Percentiles rank a stretch among this genome's conserved stretches.
phyloP scores from a whole-genome alignment of 2,329 filamentous ascomycete species.

The Xenoacremonium recifei region DNA sequence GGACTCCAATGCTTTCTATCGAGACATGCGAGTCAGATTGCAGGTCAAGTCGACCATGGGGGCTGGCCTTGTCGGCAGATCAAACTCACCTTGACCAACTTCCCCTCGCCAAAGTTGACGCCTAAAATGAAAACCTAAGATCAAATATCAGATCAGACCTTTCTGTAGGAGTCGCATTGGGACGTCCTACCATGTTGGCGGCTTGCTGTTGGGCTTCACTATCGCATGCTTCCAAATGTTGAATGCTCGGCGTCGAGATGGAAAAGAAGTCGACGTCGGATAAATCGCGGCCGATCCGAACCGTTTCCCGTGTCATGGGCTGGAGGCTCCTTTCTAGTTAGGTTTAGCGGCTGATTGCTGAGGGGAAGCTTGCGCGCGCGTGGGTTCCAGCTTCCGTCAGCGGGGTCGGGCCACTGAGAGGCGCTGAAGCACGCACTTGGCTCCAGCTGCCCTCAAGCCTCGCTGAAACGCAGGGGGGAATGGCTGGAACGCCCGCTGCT shows the following conservation, averaged over 20 bases:
- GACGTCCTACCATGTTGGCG: conserved; percentile 21
- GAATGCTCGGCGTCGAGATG: conserved; percentile 8
- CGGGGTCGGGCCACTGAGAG: too few species aligned
- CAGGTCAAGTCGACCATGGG: not conserved
- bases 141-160: not conserved
- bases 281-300: conserved; percentile 21
- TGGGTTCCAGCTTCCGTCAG: conserved; percentile 5
- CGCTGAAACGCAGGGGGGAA: not conserved
- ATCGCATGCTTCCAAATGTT: conserved; percentile 21
- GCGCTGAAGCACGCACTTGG: conserved; percentile 24
- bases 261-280: conserved; percentile 23
- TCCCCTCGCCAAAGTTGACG: conserved; percentile 79
- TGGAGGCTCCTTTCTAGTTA: too few species aligned
- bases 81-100: conserved; percentile 73
- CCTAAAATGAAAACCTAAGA: conserved; percentile 79
- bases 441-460: conserved; percentile 8
- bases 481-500: not conserved
- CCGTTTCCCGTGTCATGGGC: not conserved
- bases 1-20: conserved; percentile 69
- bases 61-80: conserved; percentile 1
- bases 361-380: conserved; percentile 1
- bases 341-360: not conserved
- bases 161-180: not conserved
- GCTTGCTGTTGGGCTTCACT: conserved; percentile 16
- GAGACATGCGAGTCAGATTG: conserved; percentile 8